Evolutionary conservation across 2,329 filamentous ascomycete genomes (phyloP), one percentile per base, ranked within the genome.

Genomic region (Trichoderma polysporum): DNA sequence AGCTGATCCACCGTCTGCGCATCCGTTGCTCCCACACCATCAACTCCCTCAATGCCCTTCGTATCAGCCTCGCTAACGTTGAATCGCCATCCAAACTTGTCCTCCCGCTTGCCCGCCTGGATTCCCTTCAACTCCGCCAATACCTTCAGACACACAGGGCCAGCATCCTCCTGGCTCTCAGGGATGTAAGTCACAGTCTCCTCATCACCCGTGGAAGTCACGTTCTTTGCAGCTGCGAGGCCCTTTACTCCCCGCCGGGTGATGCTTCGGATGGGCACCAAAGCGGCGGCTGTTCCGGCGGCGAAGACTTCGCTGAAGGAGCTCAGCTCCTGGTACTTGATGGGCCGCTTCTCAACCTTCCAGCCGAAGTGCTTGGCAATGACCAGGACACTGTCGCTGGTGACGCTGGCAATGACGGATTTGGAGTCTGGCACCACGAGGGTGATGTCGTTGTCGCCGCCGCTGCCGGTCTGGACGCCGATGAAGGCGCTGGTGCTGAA

Each of bases 401-500:
- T 97, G 50, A 97, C 91, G 67, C 85, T 95, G 75, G 93, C 88
- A 76, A 98, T 97, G 47, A 96, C 92, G 74, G 90, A 93, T 74
- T 88, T 90, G 74, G 91, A 94, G 78, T 96, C 91, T 0, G 94
- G 94, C n/a, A 95, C 89, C 5, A 95, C 89, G 2, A 98, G 82
- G 8, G 91, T 94, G 12, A 91, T 82, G 33, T 85, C 79, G 4
- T 82, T 80, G 31, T 84, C 83, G 3, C 84, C 86, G 50, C 88
- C 56, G 25, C 25, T 52, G 82, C 37, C 41, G 65, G 85, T 84
- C 71, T 86, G 83, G 6, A 92, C 90, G 3, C 93, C 95, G 70
- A 98, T 91, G 78, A 99, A 98, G 0, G 93, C 94, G 70, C 90
- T 94, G 0, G 95, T 98, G 71, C 91, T 95, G 77, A 98, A 99